phyloP scores from a whole-genome alignment of 2,329 filamentous ascomycete genomes.

The Colletotrichum falcatum region DNA sequence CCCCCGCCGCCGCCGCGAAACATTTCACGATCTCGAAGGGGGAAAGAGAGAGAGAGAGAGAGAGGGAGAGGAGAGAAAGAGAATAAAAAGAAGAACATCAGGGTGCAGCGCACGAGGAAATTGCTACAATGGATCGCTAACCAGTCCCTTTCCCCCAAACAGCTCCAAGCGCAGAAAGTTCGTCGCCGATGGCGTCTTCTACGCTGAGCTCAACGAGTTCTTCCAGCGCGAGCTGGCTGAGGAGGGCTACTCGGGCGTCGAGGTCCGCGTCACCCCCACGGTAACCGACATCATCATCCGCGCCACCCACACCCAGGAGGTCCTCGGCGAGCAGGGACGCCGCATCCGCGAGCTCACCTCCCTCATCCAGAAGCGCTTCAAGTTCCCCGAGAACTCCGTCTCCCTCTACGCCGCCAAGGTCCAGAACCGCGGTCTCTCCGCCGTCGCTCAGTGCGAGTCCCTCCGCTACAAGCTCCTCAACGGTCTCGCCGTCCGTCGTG shows the following conservation, averaged over 20 bases:
- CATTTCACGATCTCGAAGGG: slow-evolving; percentile 13
- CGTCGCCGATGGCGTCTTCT: slow-evolving; percentile 99
- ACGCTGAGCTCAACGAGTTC: slow-evolving; percentile 99
- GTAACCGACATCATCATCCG: slow-evolving; percentile 99
- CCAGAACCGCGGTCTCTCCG: slow-evolving; percentile 99
- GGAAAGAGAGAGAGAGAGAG: accelerated
- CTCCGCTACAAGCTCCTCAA: slow-evolving; percentile 99
- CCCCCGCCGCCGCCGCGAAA: slow-evolving; percentile 19
- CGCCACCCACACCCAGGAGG: slow-evolving; percentile 99
- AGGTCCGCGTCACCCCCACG: slow-evolving; percentile 99
- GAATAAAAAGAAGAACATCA: not conserved
- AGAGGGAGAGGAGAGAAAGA: no score
- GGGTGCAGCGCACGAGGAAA: not conserved
- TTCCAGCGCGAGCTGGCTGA: slow-evolving; percentile 99
- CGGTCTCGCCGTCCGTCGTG: slow-evolving; percentile 97
- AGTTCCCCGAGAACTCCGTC: slow-evolving; percentile 99
- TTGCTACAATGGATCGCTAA: slow-evolving; percentile 27
- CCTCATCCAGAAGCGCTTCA: slow-evolving; percentile 99
- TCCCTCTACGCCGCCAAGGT: slow-evolving; percentile 99
- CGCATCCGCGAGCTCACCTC: slow-evolving; percentile 99
- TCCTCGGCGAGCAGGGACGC: slow-evolving; percentile 99
- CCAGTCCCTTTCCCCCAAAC: slow-evolving; percentile 44
- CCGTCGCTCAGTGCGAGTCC: slow-evolving; percentile 99
- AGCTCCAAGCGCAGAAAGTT: slow-evolving; percentile 96
- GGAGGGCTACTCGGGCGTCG: slow-evolving; percentile 99